These are phyloP conservation scores for Candida orba DNA, from an alignment of 805 yeast species.

Conservation along the genomic window DNA sequence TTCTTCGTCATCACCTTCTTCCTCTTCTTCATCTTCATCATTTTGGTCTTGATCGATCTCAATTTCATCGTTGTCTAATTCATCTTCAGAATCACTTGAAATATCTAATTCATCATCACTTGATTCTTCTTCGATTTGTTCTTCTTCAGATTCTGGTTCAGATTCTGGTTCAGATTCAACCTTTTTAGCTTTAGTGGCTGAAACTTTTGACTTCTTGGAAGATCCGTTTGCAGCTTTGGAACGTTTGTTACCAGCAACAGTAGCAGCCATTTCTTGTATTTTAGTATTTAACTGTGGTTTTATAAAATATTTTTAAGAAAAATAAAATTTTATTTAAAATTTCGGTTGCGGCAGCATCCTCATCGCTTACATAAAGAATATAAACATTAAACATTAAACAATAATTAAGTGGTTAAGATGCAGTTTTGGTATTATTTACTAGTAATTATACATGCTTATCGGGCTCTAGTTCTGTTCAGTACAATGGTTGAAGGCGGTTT, in stretches of 20 bases:
- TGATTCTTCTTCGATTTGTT: slow-evolving; percentile 3
- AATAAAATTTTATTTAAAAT: background rate
- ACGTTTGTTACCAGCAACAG: slow-evolving; percentile 12
- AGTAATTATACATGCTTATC: background rate
- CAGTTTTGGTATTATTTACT: too few relatives aligned
- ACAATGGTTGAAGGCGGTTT: slow-evolving; percentile 22
- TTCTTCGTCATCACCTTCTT: slow-evolving; percentile 23
- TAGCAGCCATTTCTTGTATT: slow-evolving; percentile 13
- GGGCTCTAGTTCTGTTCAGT: background rate
- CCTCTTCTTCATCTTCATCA: slow-evolving; percentile 16
- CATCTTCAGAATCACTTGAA: slow-evolving; percentile 24
- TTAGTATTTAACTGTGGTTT: background rate
- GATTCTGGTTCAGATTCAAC: slow-evolving; percentile 23
- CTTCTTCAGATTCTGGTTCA: slow-evolving; percentile 8
- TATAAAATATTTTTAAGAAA: slow-evolving; percentile 1
- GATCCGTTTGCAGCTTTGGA: slow-evolving; percentile 4
- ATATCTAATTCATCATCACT: slow-evolving; percentile 26
- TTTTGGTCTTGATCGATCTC: slow-evolving; percentile 18
- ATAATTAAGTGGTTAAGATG: background rate
- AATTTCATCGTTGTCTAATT: slow-evolving; percentile 22
- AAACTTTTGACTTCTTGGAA: slow-evolving; percentile 16
- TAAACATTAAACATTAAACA: too few relatives aligned
- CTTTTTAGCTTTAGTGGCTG: slow-evolving; percentile 7
- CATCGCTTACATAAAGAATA: slow-evolving; percentile 5
- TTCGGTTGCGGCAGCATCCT: slow-evolving; percentile 6